phyloP scores from a whole-genome alignment of 768 basidiomycete species.

The Paxillus ammoniavirescens region DNA sequence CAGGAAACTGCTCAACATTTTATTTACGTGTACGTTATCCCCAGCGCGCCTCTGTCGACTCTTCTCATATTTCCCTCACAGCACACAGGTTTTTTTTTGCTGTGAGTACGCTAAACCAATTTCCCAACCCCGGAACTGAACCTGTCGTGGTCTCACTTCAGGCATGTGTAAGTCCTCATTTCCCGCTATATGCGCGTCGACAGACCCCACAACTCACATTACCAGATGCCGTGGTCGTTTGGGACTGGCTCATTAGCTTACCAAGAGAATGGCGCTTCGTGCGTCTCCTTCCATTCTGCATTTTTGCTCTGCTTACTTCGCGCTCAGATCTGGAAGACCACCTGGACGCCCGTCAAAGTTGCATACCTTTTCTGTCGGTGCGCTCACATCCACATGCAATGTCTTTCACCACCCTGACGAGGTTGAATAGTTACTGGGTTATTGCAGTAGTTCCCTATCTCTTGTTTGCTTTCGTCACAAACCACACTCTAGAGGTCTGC shows the following conservation, averaged over 20 bases:
- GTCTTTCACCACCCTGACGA: conserved; percentile 3
- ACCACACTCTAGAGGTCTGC: conserved; percentile 65
- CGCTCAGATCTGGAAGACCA: conserved; percentile 71
- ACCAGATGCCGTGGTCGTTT: conserved; percentile 75
- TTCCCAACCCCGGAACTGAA: conserved; percentile 20
- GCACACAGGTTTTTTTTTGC: conserved; percentile 79
- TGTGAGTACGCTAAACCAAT: conserved; percentile 49
- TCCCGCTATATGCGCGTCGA: conserved; percentile 16
- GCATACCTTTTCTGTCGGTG: conserved; percentile 85
- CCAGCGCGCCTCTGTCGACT: neutral
- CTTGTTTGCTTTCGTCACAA: conserved; percentile 70
- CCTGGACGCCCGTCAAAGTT: conserved; percentile 81
- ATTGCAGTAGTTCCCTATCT: conserved; percentile 77
- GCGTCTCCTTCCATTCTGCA: conserved; percentile 21
- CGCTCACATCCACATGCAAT: conserved; percentile 29
- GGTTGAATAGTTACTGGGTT: conserved; percentile 68
- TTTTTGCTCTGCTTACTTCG: neutral
- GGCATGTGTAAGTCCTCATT: conserved; percentile 62
- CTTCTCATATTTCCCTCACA: conserved; percentile 21
- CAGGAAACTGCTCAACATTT: conserved; percentile 66
- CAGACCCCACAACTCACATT: neutral
- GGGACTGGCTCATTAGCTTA: conserved; percentile 83
- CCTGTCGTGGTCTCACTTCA: conserved; percentile 35
- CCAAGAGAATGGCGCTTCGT: conserved; percentile 79
- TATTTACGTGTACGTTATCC: conserved; percentile 60